Evolutionary conservation across 345 rosid genomes (phyloP).

Genomic region (Citrus australasica): DNA sequence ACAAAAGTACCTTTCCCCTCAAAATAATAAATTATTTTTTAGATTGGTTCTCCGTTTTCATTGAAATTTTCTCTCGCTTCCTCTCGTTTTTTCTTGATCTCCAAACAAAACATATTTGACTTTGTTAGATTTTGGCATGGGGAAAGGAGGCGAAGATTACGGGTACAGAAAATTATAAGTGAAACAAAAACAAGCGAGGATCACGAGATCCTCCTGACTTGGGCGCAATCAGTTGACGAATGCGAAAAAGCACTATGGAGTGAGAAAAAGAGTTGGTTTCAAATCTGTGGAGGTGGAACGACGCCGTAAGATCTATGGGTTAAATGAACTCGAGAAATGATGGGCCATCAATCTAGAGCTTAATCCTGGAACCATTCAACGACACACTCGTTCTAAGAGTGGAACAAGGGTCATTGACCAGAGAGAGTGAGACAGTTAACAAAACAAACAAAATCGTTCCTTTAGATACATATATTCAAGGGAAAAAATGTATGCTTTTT

Average conservation of each 20-base stretch:
- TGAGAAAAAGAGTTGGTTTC: slow-evolving; percentile 35
- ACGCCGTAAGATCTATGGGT: slow-evolving; percentile 41
- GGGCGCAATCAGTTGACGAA: slow-evolving; percentile 43
- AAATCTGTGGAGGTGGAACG: slow-evolving; percentile 29
- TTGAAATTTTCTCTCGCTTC: not conserved
- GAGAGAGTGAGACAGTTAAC: no score
- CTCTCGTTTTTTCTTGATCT: not conserved
- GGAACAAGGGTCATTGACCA: no score
- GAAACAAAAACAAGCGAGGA: not conserved
- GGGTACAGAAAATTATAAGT: slow-evolving; percentile 13
- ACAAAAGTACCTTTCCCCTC: no score
- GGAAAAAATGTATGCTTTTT: no score
- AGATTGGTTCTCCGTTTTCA: not conserved
- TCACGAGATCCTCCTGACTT: slow-evolving; percentile 38
- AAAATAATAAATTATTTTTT: no score
- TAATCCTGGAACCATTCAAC: slow-evolving; percentile 56
- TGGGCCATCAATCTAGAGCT: slow-evolving; percentile 44
- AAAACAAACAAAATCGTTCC: no score
- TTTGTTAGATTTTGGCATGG: slow-evolving; percentile 30
- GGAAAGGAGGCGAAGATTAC: slow-evolving; percentile 44
- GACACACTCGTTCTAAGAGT: slow-evolving; percentile 42
- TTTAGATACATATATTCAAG: no score
- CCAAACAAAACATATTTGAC: not conserved
- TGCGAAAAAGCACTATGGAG: slow-evolving; percentile 42
- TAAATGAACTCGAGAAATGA: slow-evolving; percentile 60